These are phyloP conservation scores for Chalara sp. DNA, from an alignment of 2,329 filamentous ascomycete genomes.

Conservation along the genomic window DNA sequence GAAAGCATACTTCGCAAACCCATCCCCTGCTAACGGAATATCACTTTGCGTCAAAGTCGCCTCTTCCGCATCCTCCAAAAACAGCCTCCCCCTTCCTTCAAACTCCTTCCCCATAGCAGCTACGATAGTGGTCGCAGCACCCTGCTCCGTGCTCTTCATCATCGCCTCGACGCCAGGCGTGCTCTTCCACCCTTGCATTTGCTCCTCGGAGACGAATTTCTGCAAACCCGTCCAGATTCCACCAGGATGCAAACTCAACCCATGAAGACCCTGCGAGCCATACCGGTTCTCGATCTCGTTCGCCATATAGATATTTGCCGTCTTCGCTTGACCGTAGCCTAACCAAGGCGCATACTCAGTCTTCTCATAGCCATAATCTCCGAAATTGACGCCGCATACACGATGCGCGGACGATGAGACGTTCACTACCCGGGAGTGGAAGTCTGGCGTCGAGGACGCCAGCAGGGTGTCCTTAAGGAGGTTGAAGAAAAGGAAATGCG, in stretches of 20 bases:
- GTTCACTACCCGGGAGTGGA: slow-evolving; percentile 39
- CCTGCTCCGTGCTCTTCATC: slow-evolving; percentile 20
- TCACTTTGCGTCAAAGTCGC: slow-evolving; percentile 20
- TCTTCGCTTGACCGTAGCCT: slow-evolving; percentile 38
- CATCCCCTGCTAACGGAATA: slow-evolving; percentile 16
- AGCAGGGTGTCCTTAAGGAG: slow-evolving; percentile 39
- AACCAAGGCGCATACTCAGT: slow-evolving; percentile 29
- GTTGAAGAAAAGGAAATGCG: slow-evolving; percentile 46
- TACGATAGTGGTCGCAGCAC: slow-evolving; percentile 36
- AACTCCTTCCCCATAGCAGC: slow-evolving; percentile 25
- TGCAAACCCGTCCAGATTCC: slow-evolving; percentile 24
- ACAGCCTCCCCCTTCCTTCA: slow-evolving; percentile 39
- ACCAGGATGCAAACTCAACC: slow-evolving; percentile 37
- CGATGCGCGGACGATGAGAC: slow-evolving; percentile 39
- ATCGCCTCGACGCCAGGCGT: slow-evolving; percentile 14
- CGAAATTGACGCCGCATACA: slow-evolving; percentile 33
- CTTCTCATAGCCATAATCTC: slow-evolving; percentile 13
- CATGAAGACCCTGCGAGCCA: slow-evolving; percentile 32
- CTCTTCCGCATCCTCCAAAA: slow-evolving; percentile 32
- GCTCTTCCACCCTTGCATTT: slow-evolving; percentile 35
- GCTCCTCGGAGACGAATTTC: slow-evolving; percentile 30
- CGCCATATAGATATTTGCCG: slow-evolving; percentile 39
- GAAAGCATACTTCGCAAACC: slow-evolving; percentile 24
- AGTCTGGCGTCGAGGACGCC: slow-evolving; percentile 29
- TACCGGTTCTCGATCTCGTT: slow-evolving; percentile 41